Evolutionary conservation across 768 basidiomycete species (phyloP), one percentile per base, ranked within the genome.

Genomic region (Multifurca ochricompacta): DNA sequence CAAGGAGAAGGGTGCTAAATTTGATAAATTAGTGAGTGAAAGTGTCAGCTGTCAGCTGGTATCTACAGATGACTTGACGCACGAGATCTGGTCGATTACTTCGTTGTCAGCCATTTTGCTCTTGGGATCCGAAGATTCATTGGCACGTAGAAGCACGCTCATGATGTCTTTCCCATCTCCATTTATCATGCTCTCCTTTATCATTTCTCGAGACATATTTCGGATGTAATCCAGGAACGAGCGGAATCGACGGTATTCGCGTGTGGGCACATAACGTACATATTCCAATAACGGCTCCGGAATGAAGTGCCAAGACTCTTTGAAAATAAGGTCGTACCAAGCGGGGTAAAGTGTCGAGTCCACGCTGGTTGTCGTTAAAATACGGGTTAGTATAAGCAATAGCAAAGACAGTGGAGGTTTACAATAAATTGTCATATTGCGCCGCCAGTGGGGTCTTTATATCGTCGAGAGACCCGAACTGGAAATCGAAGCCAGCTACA

Each of bases 341-440:
- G n/a, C n/a, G n/a, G 59, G 54, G 16, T 53, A 53, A 8, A 55
- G 37, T 16, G 28, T 23, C 7, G 48, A 42, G 19, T 42, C 56
- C 19, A 41, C 14, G 19, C 37, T 51, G 6, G 19, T 31, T 7
- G 6, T 35, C 13, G 23, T 41, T 4, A 36, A 10, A 7, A 23
- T 14, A 5, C 21, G 35, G 34, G 14, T 28, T 14, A 27, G 9
- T 6, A 23, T n/a, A n/a, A n/a, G n/a, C n/a, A n/a, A n/a, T n/a
- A n/a, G n/a, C n/a, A n/a, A n/a, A 6, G 9, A 46, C 34, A 10
- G 28, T n/a, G 8, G 4, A 27, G 9, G 7, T 64, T 14, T 47
- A 64, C 65, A 64, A 64, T 54, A 65, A 53, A 39, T 62, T 56
- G 25, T 63, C 61, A 43, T 62, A 62, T 11, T 59, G 57, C n/a